Evolutionary conservation across 108 stramenopile genomes (phyloP), one percentile per base, ranked within the genome.

Genomic region (Skeletonema costatum): DNA sequence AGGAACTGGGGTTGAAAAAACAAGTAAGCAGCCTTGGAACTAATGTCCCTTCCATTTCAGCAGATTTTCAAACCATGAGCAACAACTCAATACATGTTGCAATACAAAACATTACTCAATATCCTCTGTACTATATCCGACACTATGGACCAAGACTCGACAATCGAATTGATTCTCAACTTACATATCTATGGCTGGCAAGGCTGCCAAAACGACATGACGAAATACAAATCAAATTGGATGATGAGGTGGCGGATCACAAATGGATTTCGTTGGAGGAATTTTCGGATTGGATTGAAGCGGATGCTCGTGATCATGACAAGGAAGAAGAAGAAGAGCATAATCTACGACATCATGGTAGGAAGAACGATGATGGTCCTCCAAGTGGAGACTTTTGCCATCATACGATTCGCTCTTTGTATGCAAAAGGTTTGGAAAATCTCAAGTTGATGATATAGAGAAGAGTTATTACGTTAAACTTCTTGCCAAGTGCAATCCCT

Each of bases 361-460:
- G 14, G 31, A 61, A 29, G 72, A 61, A 21, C 44, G 83, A 84
- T 76, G 78, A 80, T 69, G 78, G 78, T 21, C 74, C 73, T 36
- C 68, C 73, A 17, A n/a, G 5, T 31, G 83, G 83, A 25, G 75
- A 75, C 33, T 84, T 84, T 66, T 84, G 83, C 36, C 83, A 84
- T 32, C 25, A 38, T 5, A 84, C 83, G 0, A 76, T 84, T 51
- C 78, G 83, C 19, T 75, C 75, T 25, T 66, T 84, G 51, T 70
- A 76, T 39, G 31, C 62, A 44, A 42, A 31, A 25, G 78, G 78
- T 38, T 59, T 80, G 12, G 62, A 48, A 16, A 67, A 50, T 62
- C 44, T 82, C 10, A 78, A 78, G 63, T 32, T 58, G 29, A 32
- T 71, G 6, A 0, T 68, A 29, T 48, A 60, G 50, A 59, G 50